Conservation (phyloP, 768 basidiomycete genomes). For the Serpula lacrymans region DNA sequence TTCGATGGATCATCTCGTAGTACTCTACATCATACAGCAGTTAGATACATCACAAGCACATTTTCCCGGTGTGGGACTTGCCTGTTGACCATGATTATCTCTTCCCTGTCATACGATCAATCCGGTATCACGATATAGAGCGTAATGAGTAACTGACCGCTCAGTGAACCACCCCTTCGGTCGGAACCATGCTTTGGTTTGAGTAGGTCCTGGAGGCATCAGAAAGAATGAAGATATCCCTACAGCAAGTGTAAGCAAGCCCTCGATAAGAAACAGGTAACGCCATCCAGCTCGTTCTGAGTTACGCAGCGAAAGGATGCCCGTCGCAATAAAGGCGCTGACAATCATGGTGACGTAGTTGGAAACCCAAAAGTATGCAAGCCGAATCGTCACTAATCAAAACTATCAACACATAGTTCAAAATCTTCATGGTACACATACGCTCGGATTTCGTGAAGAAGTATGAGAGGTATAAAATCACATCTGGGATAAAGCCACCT, state of each 20-base stretch:
- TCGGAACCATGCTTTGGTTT: constrained; percentile 57
- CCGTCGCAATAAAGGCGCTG: constrained; percentile 62
- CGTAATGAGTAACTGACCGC: constrained; percentile 30
- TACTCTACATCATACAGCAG: constrained; percentile 28
- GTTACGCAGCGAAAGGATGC: constrained; percentile 53
- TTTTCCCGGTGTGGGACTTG: constrained; percentile 9
- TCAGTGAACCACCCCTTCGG: constrained; percentile 68
- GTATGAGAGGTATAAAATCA: constrained; percentile 63
- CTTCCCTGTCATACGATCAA: constrained; percentile 40
- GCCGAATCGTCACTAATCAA: constrained; percentile 27
- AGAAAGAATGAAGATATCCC: constrained; percentile 52
- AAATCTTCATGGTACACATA: constrained; percentile 26
- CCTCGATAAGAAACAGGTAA: constrained; percentile 56
- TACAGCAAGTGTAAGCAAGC: constrained; percentile 45
- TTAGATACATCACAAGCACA: neutral
- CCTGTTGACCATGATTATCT: constrained; percentile 61
- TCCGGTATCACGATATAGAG: neutral
- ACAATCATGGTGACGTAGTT: constrained; percentile 53
- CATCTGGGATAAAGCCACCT: constrained; percentile 64
- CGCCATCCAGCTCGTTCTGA: constrained; percentile 54
- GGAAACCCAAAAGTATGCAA: constrained; percentile 68
- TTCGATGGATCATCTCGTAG: constrained; percentile 66
- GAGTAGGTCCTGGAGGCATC: constrained; percentile 62
- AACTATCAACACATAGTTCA: neutral
- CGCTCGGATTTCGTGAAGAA: constrained; percentile 59